Evolutionary conservation across 805 yeast genomes (phyloP), one percentile per base, ranked within the genome.

Genomic region (Spathaspora gorwiae): DNA sequence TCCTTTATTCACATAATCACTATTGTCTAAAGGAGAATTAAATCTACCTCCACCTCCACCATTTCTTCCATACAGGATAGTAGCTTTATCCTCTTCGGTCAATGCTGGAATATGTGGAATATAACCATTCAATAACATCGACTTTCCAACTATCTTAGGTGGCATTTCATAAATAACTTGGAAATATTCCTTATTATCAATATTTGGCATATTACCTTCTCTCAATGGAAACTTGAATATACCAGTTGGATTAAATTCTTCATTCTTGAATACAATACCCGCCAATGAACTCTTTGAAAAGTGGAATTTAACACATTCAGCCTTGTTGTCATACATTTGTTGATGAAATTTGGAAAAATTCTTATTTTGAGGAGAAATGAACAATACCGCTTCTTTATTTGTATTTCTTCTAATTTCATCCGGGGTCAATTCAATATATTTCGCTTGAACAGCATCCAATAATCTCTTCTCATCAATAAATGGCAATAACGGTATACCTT

Each of bases 401-500:
- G 83, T 77, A 57, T 92, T 86, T 66, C 97, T 73, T 12, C 75
- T 68, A 27, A 51, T 68, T 55, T 90, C 97, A n/a, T 70, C 80
- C 3, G 78, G 86, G 0, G 88, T 76, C 39, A 90, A 69, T 34
- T 69, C 63, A 2, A 74, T 66, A 58, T 90, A 90, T 49, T 84
- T 80, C 1, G 66, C 77, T 43, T 78, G 73, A 2, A 90, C 95
- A 3, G 81, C 83, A 13, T 72, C 67, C 43, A 90, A 62, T 37
- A 90, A 70, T 54, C 95, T 70, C n/a, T 64, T 64, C 55, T 88
- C 96, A 56, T 90, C 96, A 54, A 90, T 92, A 54, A 90, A 90
- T 0, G 98, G 97, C 45, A 90, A 68, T 35, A 90, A 66, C 0
- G 95, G 90, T 56, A 90, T 85, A 44, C 96, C 97, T 61, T 89